phyloP scores from a whole-genome alignment of 352 stramenopile species.

The Pythium oligandrum region DNA sequence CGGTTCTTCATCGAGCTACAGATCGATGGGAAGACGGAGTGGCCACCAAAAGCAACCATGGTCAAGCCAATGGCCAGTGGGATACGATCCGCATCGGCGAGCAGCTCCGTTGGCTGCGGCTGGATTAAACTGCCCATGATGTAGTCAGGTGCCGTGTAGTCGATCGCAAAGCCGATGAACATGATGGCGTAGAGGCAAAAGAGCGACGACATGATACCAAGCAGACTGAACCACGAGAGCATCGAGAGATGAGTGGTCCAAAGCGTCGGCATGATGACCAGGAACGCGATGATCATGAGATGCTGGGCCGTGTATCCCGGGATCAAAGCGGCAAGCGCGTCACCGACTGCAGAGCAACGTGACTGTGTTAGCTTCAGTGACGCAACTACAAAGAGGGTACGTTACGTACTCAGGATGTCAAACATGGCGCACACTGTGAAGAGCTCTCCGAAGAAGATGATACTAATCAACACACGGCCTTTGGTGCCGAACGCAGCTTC shows the following conservation, averaged over 20 bases:
- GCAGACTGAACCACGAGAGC: constrained; percentile 80
- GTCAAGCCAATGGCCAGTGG: constrained; percentile 77
- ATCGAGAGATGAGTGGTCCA: constrained; percentile 81
- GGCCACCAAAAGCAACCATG: constrained; percentile 84
- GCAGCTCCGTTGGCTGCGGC: constrained; percentile 52
- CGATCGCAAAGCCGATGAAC: constrained; percentile 66
- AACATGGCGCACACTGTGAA: constrained; percentile 82
- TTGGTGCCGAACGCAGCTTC: constrained; percentile 71
- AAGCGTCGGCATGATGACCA: constrained; percentile 72
- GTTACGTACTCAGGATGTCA: constrained; percentile 61
- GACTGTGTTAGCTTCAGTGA: constrained; percentile 1
- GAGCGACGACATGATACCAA: constrained; percentile 80
- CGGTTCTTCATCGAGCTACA: constrained; percentile 76
- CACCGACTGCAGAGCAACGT: constrained; percentile 40
- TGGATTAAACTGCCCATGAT: constrained; percentile 50
- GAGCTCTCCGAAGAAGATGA: constrained; percentile 81
- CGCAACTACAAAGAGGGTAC: not conserved
- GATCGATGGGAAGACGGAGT: constrained; percentile 89
- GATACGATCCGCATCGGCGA: constrained; percentile 63
- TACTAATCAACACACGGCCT: constrained; percentile 61
- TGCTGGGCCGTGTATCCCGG: constrained; percentile 51
- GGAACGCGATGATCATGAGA: constrained; percentile 61
- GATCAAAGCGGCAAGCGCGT: constrained; percentile 70
- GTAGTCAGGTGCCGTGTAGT: constrained; percentile 31
- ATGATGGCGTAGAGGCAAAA: constrained; percentile 76